Evolutionary conservation across 225 moss, liverwort and hornwort species (phyloP), one percentile per base, ranked within the genome.

Genomic region (Pseudisothecium myosuroides): DNA sequence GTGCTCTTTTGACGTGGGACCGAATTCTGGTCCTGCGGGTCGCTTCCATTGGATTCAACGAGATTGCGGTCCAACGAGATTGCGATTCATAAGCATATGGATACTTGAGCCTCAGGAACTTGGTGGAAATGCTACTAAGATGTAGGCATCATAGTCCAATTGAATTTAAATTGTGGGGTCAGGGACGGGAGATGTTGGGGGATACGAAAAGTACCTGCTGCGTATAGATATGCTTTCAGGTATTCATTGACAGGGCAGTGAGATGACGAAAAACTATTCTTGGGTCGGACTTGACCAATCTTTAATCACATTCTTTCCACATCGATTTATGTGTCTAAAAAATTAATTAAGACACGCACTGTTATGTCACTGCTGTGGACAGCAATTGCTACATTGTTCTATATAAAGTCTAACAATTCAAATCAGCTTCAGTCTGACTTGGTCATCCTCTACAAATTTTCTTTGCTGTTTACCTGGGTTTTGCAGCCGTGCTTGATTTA

Each of bases 291-390:
- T 85, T 66, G 88, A 90, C 88, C 85, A 69, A 90, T 55, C 65
- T 73, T 84, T 75, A 65, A 67, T 90, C 81, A 89, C 89, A 89
- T 90, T 90, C 90, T 90, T 92, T 89, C 66, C 84, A 88, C 88
- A 89, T 81, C 66, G 55, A 87, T 90, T 90, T 81, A 76, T 84
- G 89, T 89, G 84, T 92, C n/a, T 86, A 22, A 41, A 56, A 86
- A 58, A 58, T 85, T 24, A 64, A 59, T 59, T 13, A 43, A 81
- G 87, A 81, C 79, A 87, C 89, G 24, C 41, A 59, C 78, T 88
- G 81, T 49, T 82, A 83, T 78, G 73, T 86, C 59, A 77, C 88
- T 72, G 86, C 64, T 79, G 78, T 88, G 83, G 79, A 83, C 86
- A 90, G 88, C 64, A 86, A 86, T 79, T 82, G 49, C 41, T 79